Base-by-base conservation (phyloP, 148 eudicot genomes). In the Fagopyrum esculentum region DNA sequence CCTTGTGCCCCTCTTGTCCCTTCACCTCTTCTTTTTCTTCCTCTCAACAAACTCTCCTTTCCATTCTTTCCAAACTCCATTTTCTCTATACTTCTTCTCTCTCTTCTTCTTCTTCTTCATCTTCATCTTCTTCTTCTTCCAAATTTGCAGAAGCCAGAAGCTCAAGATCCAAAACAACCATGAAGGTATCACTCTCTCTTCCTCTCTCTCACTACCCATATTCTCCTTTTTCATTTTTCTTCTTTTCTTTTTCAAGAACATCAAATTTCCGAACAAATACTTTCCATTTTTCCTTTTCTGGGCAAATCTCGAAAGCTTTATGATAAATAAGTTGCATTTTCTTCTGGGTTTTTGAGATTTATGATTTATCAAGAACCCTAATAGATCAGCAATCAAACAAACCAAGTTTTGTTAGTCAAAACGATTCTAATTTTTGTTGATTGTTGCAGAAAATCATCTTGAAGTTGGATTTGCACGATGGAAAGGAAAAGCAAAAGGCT, bases 401-500 rank as follows among this genome's bases (percentile, higher is more conserved):
- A 35, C 40, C 40, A 9, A 6, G 6, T 8, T 9, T 60, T 22
- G 22, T 22, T 9, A 66, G 40, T 5, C 19, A 17, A 13, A 52
- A 13, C 9, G 9, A 8, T 49, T 57, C n/a, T 57, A 2, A 57
- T 66, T 12, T 49, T 1, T 40, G 45, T 63, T 43, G 45, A 12
- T 47, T 71, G 13, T 74, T 59, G 48, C 72, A 84, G 83, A 84
- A 84, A 78, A 72, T 81, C 45, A 79, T 81, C 75, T 73, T 84
- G 46, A 79, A 87, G 81, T 73, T 93, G 84, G 94, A 91, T 16
- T 75, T 79, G 29, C 78, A 76, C 30, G 96, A 93, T 74, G 94
- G 84, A 16, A 93, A 87, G 73, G 74, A 70, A 80, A 93, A 91
- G 87, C 94, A 85, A 76, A 93, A 82, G 50, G 93, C 91, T 75